Evolutionary conservation across 2,329 filamentous ascomycete genomes (phyloP), one percentile per base, ranked within the genome.

Genomic region (Akanthomyces lecanii): DNA sequence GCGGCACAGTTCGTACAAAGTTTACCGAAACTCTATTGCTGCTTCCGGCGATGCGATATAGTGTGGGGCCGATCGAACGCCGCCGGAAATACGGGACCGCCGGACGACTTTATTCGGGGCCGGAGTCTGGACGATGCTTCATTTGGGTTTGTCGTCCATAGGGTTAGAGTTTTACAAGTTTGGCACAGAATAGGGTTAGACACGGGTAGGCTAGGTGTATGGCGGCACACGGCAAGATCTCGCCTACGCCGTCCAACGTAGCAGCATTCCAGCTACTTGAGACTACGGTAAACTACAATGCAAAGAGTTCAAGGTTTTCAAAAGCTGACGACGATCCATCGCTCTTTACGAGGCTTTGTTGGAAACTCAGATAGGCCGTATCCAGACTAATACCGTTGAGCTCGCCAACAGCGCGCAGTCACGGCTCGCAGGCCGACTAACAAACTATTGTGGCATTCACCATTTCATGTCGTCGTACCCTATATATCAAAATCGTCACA

Each of bases 61-160:
- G 30, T 28, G 57, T 60, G 57, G 57, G 57, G 48, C 47, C 45
- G 57, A 60, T 52, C 57, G 47, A 52, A 44, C 18, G 18, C 57
- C 23, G 45, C 57, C 47, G 57, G 53, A 51, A 51, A 60, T 33
- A 38, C 36, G 47, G 57, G 45, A 11, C 11, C 18, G 5, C 57
- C 47, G 57, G 47, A 21, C 47, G 16, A 44, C 38, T 45, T 25
- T n/a, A 44, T 23, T 30, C 8, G 16, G 8, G 23, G 33, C 45
- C 25, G n/a, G 44, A 57, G 12, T 25, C 42, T 48, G 4, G 45
- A 40, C 45, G 45, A 50, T n/a, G 54, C 40, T 42, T 44, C 18
- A 18, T 57, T 33, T 6, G 23, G 40, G 10, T 30, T 45, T 33
- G 8, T 38, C 6, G 30, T 23, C 25, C 1, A n/a, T 33, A 2